Base-by-base conservation (phyloP, 192 early-diverging fungal species). In the Podila clonocystis region DNA sequence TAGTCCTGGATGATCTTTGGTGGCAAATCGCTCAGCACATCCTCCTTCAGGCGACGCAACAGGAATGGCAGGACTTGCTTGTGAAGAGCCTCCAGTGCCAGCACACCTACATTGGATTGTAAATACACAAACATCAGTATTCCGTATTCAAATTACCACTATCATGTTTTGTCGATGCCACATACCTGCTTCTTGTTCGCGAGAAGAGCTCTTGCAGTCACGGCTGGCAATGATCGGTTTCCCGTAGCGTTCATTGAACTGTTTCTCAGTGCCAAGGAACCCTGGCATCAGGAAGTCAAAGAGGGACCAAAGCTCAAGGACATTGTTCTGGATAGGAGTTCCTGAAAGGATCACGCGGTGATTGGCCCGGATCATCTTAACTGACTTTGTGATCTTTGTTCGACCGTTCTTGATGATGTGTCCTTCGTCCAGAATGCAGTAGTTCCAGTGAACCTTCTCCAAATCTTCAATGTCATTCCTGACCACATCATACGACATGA, bases 1-100 rank as follows among this genome's bases (percentile, higher is more conserved):
- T 98, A 97, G 83, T 98, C 97, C 89, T 98, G 97, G 73, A 98
- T 98, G 69, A 99, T 99, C 87, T 99, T 99, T 50, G 98, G 97
- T 62, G 98, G 98, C 70, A 99, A 83, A 75, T 98, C 97, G 68
- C 95, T 87, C 65, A 98, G 82, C 13, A 99, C 98, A 75, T 99
- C 97, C 84, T 98, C 97, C 82, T 99, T 99, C 90, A 99, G 90
- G 29, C 98, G 90, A 17, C 97, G 91, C 77, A 99, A 75, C 62
- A 99, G 67, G 87, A 98, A 99, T 24, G 98, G 98, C 50, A 98
- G 79, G 0, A 98, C 97, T 75, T 98, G 98, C 58, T 95, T 95
- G 76, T 98, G 98, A 68, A 99, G 85, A 8, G 94, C 94, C 76
- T 98, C 94, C 34, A 99, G 85, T 5, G 97, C 98, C 70, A 95